Evolutionary conservation across 305 asterid species (phyloP), one percentile per base, ranked within the genome.

Genomic region (Petunia hybrid): DNA sequence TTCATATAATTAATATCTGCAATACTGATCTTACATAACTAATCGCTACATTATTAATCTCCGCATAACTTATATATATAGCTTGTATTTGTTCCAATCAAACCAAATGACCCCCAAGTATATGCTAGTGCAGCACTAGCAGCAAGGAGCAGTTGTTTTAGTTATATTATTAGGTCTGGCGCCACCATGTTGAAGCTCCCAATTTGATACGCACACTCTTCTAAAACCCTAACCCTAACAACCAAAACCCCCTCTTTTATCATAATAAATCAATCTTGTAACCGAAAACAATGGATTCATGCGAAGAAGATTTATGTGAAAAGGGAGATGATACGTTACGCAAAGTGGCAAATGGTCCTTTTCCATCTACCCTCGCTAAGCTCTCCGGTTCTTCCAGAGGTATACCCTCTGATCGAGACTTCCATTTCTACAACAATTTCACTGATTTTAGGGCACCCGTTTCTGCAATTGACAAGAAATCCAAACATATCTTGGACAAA

Each of bases 351-450:
- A 88, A 84, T 40, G 91, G 94, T 13, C 85, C 89, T 38, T 78
- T 96, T 12, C 86, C 88, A 68, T 87, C 88, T 78, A 86, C 93
- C 6, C 12, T 93, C 41, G 88, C 95, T 62, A 94, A 90, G 91
- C 95, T 97, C 22, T 89, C 96, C 1, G 97, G 94, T 45, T 93
- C 99, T 31, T 92, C 98, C 8, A 90, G 94, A 48, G 86, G 91
- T 86, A 86, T 97, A 43, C 97, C 99, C 42, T 78, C 87, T 40
- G 87, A 88, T 8, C 90, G 87, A 78, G 99, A 97, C 90, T 94
- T 97, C 78, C 91, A 94, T 85, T 97, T 97, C 88, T 97, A 92
- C 91, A 85, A 91, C 61, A 97, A 94, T 87, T 97, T 97, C 71
- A 70, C 83, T 0, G 97, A 93, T 84, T 97, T 94, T 91, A 92